Evolutionary conservation across 257 asterid species (phyloP), one percentile per base, ranked within the genome.

Genomic region (Nicotiana attenuata): DNA sequence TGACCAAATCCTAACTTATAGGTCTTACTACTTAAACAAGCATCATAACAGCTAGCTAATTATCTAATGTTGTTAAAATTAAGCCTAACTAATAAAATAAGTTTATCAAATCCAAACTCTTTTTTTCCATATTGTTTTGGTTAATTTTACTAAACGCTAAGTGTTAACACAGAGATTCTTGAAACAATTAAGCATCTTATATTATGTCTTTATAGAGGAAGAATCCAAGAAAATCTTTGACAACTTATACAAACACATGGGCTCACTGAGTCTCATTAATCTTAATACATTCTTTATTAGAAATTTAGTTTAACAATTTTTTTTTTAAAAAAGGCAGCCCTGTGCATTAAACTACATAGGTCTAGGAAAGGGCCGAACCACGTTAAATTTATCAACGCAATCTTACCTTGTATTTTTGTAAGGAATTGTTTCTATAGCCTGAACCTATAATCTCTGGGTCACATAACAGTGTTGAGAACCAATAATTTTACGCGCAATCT

Each of bases 221-320:
- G 35, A 5, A 20, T 71, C 38, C 22, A 71, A 71, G 78, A 71
- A 71, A 71, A 45, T 71, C 20, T 45, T 45, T 71, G 78, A 71
- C 78, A 71, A 71, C 78, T 71, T 71, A 13, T 20, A 60, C 31
- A 41, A 15, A 69, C n/a, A 63, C 77, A 69, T 69, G 78, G 78
- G 38, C 0, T 71, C 16, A 17, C 20, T 45, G 1, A 45, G 33
- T 41, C 60, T 55, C 10, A 16, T 16, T 55, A 16, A 1, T 55
- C 22, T 55, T 16, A 16, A 55, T 5, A 55, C n/a, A 55, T 15
- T 55, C 60, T 55, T 1, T 38, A 1, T 71, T 20, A 69, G 35
- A 41, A 20, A 5, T 10, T 13, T 41, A 1, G 1, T 19, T 33
- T 26, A 2, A 33, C 0, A 67, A 67, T 38, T 6, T 26, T 26